These are phyloP conservation scores for Medicago lupulina DNA, from an alignment of 306 rosid genomes.

Conservation along the genomic window DNA sequence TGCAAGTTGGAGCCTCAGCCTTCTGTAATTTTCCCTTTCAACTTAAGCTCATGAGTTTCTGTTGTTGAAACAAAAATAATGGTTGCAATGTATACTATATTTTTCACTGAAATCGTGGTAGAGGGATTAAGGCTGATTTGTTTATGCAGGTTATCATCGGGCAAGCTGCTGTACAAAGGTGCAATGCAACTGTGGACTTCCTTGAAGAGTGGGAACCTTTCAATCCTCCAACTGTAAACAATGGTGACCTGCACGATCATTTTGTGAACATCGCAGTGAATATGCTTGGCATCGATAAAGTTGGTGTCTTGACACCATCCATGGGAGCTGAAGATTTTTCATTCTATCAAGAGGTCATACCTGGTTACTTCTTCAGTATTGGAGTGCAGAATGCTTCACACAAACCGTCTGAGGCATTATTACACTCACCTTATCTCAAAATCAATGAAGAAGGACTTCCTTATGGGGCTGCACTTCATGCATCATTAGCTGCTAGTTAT, in stretches of 20 bases:
- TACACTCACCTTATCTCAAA: slow-evolving; percentile 68
- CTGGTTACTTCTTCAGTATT: slow-evolving; percentile 68
- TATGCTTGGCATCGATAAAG: slow-evolving; percentile 64
- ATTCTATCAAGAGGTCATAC: slow-evolving; percentile 81
- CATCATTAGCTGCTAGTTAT: slow-evolving; percentile 65
- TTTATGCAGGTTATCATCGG: slow-evolving; percentile 65
- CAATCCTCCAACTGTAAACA: slow-evolving; percentile 71
- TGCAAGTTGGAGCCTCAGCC: no score
- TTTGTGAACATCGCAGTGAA: slow-evolving; percentile 59
- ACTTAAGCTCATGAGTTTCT: no score
- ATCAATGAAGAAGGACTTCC: slow-evolving; percentile 77
- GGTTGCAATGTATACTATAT: no score
- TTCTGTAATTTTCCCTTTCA: no score
- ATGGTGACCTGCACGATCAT: slow-evolving; percentile 59
- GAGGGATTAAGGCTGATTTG: slow-evolving; percentile 3
- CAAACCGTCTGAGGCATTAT: slow-evolving; percentile 34
- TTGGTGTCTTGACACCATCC: slow-evolving; percentile 46
- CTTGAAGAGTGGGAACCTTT: slow-evolving; percentile 43
- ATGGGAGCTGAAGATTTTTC: slow-evolving; percentile 85
- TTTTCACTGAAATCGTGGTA: background rate
- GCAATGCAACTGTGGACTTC: slow-evolving; percentile 78
- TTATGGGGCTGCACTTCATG: slow-evolving; percentile 86
- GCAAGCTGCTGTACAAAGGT: slow-evolving; percentile 89
- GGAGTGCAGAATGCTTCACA: slow-evolving; percentile 55
- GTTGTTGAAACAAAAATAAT: no score